Percentiles rank a stretch among this genome's conserved stretches.
These are phyloP conservation scores for Boletus speciosus DNA, from an alignment of 768 basidiomycete genomes.

Conservation along the genomic window DNA sequence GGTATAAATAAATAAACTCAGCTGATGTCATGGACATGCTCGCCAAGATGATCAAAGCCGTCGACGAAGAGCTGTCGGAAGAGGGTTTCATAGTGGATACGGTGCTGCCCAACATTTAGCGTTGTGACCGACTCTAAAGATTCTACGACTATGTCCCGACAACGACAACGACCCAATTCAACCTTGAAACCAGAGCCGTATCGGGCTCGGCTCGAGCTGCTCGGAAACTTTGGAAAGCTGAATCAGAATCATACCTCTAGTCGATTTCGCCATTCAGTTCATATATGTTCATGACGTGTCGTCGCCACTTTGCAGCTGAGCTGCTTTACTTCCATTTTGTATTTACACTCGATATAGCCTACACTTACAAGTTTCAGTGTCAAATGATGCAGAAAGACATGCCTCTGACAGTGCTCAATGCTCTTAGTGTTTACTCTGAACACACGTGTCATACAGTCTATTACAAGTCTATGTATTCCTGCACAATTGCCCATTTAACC, in stretches of 20 bases:
- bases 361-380: not conserved
- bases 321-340: too few species aligned
- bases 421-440: not conserved
- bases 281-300: too few species aligned
- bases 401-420: not conserved
- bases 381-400: not conserved
- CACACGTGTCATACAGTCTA: not conserved
- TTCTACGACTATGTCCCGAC: too few species aligned
- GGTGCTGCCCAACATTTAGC: constrained; percentile 16
- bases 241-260: too few species aligned
- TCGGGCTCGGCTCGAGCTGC: too few species aligned
- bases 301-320: too few species aligned
- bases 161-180: too few species aligned
- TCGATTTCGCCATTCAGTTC: too few species aligned
- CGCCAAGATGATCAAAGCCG: constrained; percentile 18
- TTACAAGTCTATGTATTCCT: constrained; percentile 10
- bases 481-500: constrained; percentile 28
- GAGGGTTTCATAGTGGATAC: constrained; percentile 17
- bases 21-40: constrained; percentile 16
- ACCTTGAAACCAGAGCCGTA: too few species aligned
- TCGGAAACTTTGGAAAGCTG: too few species aligned
- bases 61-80: constrained; percentile 17
- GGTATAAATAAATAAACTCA: not conserved
- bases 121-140: constrained; percentile 17
- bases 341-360: not conserved